These are phyloP conservation scores for Rhododendron ovatum DNA, from an alignment of 148 eudicot genomes.

Conservation along the genomic window DNA sequence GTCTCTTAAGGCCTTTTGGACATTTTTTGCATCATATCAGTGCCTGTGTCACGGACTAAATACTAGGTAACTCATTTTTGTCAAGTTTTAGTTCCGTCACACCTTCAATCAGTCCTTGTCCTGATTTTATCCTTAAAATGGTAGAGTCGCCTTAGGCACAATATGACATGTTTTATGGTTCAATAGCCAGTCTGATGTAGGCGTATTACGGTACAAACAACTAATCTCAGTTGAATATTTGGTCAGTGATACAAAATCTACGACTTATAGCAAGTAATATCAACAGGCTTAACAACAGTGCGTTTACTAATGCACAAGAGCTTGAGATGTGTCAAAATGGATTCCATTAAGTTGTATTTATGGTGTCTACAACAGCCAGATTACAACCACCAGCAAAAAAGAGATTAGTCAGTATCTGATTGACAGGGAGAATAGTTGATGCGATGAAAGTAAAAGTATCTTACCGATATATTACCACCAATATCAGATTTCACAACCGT, in stretches of 20 bases:
- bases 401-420: neutral
- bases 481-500: conserved; percentile 80
- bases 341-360: neutral
- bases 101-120: neutral
- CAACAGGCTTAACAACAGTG: neutral
- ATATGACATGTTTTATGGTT: neutral
- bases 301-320: neutral
- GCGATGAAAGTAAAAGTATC: conserved; percentile 1
- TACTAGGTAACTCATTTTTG: neutral
- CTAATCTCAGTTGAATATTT: neutral
- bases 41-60: neutral
- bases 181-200: neutral
- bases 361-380: neutral
- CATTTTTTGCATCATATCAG: neutral
- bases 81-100: neutral
- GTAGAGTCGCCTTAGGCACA: neutral
- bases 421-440: neutral
- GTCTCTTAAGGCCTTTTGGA: neutral
- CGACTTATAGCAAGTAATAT: neutral
- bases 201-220: neutral
- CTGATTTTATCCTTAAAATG: neutral
- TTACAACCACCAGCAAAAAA: neutral
- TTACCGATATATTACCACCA: conserved; percentile 72
- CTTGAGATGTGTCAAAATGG: neutral
- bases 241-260: neutral